phyloP scores from a whole-genome alignment of 768 basidiomycete species.

The Boletus fagicola region DNA sequence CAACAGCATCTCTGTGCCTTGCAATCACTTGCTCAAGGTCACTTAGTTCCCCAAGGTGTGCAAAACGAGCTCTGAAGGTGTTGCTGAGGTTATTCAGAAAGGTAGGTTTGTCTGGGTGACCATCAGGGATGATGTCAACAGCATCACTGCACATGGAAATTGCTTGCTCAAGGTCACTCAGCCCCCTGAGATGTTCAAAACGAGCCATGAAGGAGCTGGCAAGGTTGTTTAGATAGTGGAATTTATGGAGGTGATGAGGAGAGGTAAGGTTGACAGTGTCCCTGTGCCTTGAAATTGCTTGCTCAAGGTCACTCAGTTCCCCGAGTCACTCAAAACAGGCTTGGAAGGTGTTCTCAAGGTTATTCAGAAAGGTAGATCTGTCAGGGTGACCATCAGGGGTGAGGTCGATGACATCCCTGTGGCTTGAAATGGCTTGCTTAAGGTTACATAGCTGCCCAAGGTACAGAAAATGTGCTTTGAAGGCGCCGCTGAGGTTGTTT shows the following conservation, averaged over 20 bases:
- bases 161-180: constrained; percentile 1
- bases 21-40: constrained; percentile 3
- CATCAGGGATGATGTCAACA: background rate
- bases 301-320: background rate
- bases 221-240: background rate
- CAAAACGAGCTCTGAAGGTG: background rate
- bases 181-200: background rate
- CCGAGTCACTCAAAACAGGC: background rate
- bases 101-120: background rate
- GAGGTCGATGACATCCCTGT: background rate
- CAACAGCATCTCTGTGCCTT: background rate
- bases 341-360: background rate
- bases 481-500: background rate
- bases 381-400: background rate
- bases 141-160: background rate
- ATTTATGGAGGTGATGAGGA: background rate
- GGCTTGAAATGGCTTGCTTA: background rate
- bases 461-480: background rate
- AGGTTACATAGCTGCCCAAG: background rate
- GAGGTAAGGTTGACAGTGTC: background rate
- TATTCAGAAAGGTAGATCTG: background rate
- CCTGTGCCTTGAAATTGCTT: background rate
- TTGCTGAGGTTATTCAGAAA: background rate
- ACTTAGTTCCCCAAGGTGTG: background rate
- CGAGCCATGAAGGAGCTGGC: background rate